Evolutionary conservation across 139 green algal genomes (phyloP).

Genomic region (Ettlia oleoabundans): DNA sequence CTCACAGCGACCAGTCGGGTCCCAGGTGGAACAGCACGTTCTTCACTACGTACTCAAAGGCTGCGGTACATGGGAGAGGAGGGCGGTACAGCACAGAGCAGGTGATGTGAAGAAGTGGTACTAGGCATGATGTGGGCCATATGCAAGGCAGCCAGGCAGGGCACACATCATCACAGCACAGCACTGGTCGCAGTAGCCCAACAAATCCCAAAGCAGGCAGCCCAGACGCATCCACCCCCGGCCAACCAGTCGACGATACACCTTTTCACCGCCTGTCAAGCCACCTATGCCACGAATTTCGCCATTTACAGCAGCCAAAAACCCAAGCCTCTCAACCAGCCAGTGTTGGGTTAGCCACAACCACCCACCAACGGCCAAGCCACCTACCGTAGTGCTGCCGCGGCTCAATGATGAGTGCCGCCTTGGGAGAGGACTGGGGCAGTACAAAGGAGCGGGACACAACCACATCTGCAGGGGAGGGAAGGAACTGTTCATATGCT

Average conservation of each 20-base stretch:
- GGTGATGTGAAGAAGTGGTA: too few species aligned
- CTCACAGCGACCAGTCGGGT: constrained; percentile 18
- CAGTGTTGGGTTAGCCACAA: background rate
- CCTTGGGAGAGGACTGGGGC: background rate
- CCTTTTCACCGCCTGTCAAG: too few species aligned
- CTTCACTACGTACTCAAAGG: constrained; percentile 36
- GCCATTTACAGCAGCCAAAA: too few species aligned
- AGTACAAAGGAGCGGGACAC: background rate
- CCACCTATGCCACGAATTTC: too few species aligned
- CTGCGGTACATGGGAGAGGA: background rate
- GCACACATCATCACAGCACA: too few species aligned
- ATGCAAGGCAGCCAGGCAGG: background rate
- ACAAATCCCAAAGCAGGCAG: background rate
- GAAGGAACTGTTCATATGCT: background rate
- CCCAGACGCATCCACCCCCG: background rate
- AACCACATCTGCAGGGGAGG: constrained; percentile 9
- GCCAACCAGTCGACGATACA: background rate
- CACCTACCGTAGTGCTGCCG: constrained; percentile 30
- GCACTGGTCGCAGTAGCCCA: background rate
- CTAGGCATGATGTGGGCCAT: background rate
- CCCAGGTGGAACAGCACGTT: constrained; percentile 33
- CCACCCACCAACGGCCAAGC: background rate
- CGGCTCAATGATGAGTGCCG: constrained; percentile 27
- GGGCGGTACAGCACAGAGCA: too few species aligned
- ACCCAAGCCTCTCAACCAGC: too few species aligned